phyloP scores from a whole-genome alignment of 1,139 yeast species.

The Sugiyamaella castrensis region DNA sequence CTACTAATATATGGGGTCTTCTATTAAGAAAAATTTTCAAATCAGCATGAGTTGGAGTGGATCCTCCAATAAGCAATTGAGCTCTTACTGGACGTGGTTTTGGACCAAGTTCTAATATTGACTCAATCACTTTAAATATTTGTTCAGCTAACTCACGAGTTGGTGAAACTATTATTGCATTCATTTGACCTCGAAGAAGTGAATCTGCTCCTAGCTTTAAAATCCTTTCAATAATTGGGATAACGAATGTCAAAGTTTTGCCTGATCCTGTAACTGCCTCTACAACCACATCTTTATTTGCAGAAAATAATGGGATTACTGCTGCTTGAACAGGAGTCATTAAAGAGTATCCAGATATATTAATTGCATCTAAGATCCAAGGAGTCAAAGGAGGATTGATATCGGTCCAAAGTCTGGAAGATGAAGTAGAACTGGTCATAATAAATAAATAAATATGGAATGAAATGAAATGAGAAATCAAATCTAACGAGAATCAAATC shows the following conservation, averaged over 20 bases:
- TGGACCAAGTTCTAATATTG: constrained; percentile 60
- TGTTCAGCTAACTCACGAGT: constrained; percentile 91
- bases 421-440: not conserved
- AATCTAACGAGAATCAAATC: too few relatives aligned
- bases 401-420: constrained; percentile 33
- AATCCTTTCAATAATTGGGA: constrained; percentile 75
- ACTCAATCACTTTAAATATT: constrained; percentile 63
- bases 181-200: constrained; percentile 52
- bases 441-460: too few relatives aligned
- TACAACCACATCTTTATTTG: constrained; percentile 94
- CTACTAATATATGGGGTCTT: constrained; percentile 73
- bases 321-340: constrained; percentile 99
- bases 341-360: constrained; percentile 65
- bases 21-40: constrained; percentile 51
- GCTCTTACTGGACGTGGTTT: constrained; percentile 44
- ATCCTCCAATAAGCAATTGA: constrained; percentile 80
- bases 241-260: constrained; percentile 80
- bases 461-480: too few relatives aligned
- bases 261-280: constrained; percentile 97
- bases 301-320: constrained; percentile 78
- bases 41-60: constrained; percentile 68
- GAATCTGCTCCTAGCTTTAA: constrained; percentile 31
- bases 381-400: constrained; percentile 30
- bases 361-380: constrained; percentile 55
- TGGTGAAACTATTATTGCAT: constrained; percentile 76